These are phyloP conservation scores for Beverwykella pulmonaria DNA, from an alignment of 495 filamentous ascomycete genomes.

Conservation along the genomic window DNA sequence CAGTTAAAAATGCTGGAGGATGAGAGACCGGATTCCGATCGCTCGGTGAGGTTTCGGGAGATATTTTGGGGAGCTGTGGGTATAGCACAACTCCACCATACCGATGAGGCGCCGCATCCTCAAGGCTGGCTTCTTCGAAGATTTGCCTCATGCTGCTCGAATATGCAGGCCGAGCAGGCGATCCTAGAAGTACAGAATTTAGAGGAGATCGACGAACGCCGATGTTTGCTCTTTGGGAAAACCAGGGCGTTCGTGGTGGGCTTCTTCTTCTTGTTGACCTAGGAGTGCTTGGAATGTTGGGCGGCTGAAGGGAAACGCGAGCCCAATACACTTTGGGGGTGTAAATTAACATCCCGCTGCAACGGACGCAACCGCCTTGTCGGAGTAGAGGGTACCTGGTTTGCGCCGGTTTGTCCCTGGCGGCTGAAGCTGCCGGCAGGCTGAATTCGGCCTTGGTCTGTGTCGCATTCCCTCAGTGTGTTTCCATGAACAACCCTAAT, in stretches of 20 bases:
- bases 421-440: conserved; percentile 11
- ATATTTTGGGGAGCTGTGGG: conserved; percentile 24
- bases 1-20: no score
- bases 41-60: background rate
- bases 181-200: conserved; percentile 5
- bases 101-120: background rate
- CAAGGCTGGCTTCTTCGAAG: conserved; percentile 13
- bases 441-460: conserved; percentile 19
- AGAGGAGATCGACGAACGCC: conserved; percentile 9
- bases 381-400: background rate
- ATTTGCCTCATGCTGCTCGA: conserved; percentile 25
- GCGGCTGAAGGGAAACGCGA: background rate
- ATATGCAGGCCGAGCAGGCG: conserved; percentile 19
- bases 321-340: background rate
- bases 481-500: conserved; percentile 7
- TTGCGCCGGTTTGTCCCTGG: background rate
- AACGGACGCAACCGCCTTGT: background rate
- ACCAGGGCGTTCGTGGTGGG: background rate
- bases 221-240: conserved; percentile 2
- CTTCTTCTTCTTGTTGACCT: background rate
- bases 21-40: no score
- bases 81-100: background rate
- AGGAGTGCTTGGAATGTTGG: background rate
- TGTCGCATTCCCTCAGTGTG: conserved; percentile 18
- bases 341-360: background rate